Conservation (phyloP, 2,329 filamentous ascomycete genomes). For the Geosmithia putterillii region DNA sequence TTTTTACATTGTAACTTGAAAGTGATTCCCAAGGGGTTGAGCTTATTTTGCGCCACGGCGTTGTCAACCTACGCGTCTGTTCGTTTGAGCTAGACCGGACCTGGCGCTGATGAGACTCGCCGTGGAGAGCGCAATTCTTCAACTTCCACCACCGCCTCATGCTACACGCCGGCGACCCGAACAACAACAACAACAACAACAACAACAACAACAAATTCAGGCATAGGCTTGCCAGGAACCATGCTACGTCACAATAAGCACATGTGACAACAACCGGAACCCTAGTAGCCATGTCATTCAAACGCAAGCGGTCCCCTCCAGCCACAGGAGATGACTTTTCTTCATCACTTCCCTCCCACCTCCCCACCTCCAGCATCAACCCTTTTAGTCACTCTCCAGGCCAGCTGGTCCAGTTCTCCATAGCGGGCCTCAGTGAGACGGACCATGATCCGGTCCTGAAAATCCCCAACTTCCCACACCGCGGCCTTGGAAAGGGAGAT, state of each 20-base stretch:
- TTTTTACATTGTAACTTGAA: neutral
- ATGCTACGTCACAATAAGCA: neutral
- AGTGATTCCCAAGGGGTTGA: neutral
- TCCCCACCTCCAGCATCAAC: conserved; percentile 22
- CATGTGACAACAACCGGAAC: neutral
- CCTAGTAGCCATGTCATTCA: neutral
- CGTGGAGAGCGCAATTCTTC: neutral
- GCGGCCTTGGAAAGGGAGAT: conserved; percentile 10
- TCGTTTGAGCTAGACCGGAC: neutral
- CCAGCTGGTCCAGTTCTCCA: conserved; percentile 37
- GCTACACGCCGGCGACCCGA: too few relatives aligned
- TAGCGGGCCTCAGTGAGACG: conserved; percentile 38
- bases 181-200: neutral
- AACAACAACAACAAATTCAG: neutral
- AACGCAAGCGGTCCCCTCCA: conserved; percentile 1
- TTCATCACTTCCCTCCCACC: neutral
- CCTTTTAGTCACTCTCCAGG: conserved; percentile 40
- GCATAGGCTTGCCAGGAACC: neutral
- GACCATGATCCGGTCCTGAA: conserved; percentile 28
- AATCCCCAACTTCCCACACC: conserved; percentile 38
- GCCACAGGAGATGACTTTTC: neutral
- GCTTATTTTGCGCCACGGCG: neutral
- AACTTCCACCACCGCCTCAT: neutral
- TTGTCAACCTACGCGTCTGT: neutral
- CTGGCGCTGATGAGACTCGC: neutral